These are phyloP conservation scores for Extremus antarcticus DNA, from an alignment of 495 filamentous ascomycete species.

Conservation along the genomic window DNA sequence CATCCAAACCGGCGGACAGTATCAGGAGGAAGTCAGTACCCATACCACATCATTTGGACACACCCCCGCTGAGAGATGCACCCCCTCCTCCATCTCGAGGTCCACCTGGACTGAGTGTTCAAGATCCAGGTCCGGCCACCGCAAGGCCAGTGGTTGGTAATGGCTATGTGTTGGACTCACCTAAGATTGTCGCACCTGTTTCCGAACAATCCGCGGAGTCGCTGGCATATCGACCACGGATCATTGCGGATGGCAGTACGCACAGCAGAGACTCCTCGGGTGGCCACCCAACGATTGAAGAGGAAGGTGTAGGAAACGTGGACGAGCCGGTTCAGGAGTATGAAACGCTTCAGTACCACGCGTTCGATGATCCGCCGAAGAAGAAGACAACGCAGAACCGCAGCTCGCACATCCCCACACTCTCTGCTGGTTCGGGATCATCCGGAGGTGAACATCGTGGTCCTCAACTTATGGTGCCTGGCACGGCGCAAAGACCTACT, in stretches of 20 bases:
- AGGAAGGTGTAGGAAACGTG: conserved; percentile 9
- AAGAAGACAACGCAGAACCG: conserved; percentile 6
- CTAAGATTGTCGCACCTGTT: background rate
- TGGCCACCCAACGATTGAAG: conserved; percentile 1
- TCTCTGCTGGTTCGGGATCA: background rate
- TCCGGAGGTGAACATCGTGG: conserved; percentile 1
- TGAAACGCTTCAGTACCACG: conserved; percentile 15
- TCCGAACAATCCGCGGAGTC: background rate
- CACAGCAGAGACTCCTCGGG: conserved; percentile 11
- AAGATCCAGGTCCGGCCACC: background rate
- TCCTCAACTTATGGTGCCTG: conserved; percentile 26
- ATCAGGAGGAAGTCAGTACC: background rate
- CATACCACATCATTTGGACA: background rate
- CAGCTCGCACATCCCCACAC: conserved; percentile 9
- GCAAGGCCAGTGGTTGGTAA: background rate
- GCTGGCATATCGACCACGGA: background rate
- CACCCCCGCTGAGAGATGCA: too few relatives aligned
- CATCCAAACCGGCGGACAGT: background rate
- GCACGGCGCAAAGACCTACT: conserved; percentile 51
- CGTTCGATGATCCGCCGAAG: conserved; percentile 17
- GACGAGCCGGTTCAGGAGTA: background rate
- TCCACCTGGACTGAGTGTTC: background rate
- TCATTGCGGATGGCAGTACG: background rate
- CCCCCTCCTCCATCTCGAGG: background rate
- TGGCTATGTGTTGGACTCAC: background rate